Percentiles rank a stretch among this genome's conserved stretches.
Conservation (phyloP, 2,329 filamentous ascomycete species). For the Diaporthe citrichinensis region DNA sequence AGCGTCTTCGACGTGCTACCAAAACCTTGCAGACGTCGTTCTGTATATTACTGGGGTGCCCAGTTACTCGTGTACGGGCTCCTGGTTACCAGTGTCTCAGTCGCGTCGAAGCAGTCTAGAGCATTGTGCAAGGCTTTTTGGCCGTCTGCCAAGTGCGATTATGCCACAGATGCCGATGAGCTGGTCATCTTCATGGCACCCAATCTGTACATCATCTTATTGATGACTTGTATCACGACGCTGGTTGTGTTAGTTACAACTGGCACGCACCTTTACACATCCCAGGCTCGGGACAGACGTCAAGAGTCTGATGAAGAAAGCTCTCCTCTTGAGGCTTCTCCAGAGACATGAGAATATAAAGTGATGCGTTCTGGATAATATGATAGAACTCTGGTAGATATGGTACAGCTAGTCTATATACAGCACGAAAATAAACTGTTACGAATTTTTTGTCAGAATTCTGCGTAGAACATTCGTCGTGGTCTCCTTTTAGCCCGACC, state of each 20-base stretch:
- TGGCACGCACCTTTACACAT: not conserved
- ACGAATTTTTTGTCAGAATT: too few species aligned
- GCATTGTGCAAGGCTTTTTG: not conserved
- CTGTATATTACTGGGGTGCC: not conserved
- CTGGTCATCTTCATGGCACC: not conserved
- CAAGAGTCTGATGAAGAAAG: not conserved
- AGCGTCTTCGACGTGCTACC: not conserved
- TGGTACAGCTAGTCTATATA: too few species aligned
- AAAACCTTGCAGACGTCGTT: not conserved
- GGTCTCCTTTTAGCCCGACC: too few species aligned
- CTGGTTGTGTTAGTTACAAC: not conserved
- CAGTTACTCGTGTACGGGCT: not conserved
- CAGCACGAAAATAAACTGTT: too few species aligned
- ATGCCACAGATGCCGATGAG: too few species aligned
- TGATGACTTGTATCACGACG: not conserved
- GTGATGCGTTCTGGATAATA: too few species aligned
- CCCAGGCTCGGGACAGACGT: too few species aligned
- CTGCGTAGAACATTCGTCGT: too few species aligned
- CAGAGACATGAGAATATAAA: not conserved
- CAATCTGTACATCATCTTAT: slow-evolving; percentile 4
- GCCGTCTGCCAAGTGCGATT: not conserved
- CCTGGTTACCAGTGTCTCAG: not conserved
- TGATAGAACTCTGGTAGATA: too few species aligned
- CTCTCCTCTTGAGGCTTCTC: not conserved
- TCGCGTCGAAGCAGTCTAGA: not conserved